A percentile compares a stretch with the other conserved stretches of the same genome.
Evolutionary conservation across 108 stramenopile species (phyloP).

Genomic region (Fragilariopsis cylindrus): DNA sequence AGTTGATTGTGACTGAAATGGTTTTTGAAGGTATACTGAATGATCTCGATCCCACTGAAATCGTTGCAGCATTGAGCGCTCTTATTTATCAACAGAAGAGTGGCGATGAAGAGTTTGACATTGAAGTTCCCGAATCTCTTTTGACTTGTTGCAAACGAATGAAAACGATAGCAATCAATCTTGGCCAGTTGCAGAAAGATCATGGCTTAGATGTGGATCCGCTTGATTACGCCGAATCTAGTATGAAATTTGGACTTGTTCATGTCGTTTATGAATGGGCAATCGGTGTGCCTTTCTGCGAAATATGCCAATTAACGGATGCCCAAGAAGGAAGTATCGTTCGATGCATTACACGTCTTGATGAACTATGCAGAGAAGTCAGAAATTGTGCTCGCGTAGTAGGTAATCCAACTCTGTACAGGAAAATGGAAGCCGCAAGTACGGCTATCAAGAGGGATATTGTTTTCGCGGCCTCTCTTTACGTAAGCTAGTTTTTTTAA

Average conservation of each 20-base stretch:
- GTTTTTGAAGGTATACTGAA: slow-evolving; percentile 95
- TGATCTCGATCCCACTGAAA: slow-evolving; percentile 93
- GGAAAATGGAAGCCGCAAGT: slow-evolving; percentile 95
- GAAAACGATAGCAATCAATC: slow-evolving; percentile 71
- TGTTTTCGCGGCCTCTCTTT: slow-evolving; percentile 96
- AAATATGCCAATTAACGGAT: slow-evolving; percentile 85
- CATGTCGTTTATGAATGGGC: slow-evolving; percentile 99
- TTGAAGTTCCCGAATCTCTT: slow-evolving; percentile 76
- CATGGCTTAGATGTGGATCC: slow-evolving; percentile 85
- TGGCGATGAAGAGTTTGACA: slow-evolving; percentile 59
- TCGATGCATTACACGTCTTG: slow-evolving; percentile 92
- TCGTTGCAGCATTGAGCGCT: slow-evolving; percentile 89
- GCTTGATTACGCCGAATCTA: slow-evolving; percentile 68
- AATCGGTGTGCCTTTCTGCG: slow-evolving; percentile 90
- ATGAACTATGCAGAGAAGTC: slow-evolving; percentile 97
- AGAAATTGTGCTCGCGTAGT: slow-evolving; percentile 94
- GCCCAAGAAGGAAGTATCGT: slow-evolving; percentile 98
- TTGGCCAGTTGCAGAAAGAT: slow-evolving; percentile 83
- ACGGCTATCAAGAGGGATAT: slow-evolving; percentile 96
- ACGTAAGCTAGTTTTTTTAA: slow-evolving; percentile 66
- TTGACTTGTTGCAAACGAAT: slow-evolving; percentile 66
- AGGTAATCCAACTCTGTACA: slow-evolving; percentile 93
- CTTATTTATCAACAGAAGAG: slow-evolving; percentile 94
- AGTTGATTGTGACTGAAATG: slow-evolving; percentile 95
- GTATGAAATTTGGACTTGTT: slow-evolving; percentile 94